These are phyloP conservation scores for Starmerella apicola DNA, from an alignment of 805 yeast species.

Conservation along the genomic window DNA sequence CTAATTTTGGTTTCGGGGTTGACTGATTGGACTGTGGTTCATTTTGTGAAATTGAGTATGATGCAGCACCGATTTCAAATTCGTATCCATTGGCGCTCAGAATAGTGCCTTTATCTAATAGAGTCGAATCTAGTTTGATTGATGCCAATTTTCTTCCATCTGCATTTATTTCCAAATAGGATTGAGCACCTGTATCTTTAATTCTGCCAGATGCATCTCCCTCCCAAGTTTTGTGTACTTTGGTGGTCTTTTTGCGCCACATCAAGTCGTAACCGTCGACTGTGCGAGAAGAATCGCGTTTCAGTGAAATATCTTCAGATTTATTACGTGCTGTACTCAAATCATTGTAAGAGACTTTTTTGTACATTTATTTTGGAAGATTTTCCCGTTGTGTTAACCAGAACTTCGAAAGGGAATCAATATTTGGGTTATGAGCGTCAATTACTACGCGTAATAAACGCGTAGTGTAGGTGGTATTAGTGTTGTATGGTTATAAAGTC, in stretches of 20 bases:
- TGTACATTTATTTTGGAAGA: no score
- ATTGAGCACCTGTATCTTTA: neutral
- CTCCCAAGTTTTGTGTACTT: slow-evolving; percentile 88
- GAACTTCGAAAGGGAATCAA: no score
- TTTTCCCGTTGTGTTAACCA: no score
- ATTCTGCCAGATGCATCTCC: slow-evolving; percentile 54
- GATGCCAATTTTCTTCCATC: slow-evolving; percentile 23
- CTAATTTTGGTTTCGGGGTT: no score
- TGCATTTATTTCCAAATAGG: slow-evolving; percentile 18
- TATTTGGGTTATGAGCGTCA: no score
- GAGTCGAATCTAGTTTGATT: slow-evolving; percentile 15
- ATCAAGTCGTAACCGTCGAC: slow-evolving; percentile 29
- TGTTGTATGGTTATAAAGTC: no score
- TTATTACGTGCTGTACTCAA: neutral
- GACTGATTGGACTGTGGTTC: no score
- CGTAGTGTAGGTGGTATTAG: no score
- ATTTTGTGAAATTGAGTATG: no score
- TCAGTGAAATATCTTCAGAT: neutral
- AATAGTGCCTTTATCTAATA: slow-evolving; percentile 29
- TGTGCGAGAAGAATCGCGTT: no score
- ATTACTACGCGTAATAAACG: no score
- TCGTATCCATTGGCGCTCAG: slow-evolving; percentile 49
- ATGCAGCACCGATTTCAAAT: slow-evolving; percentile 24
- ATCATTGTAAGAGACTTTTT: neutral
- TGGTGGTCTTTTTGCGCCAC: slow-evolving; percentile 59